phyloP scores from a whole-genome alignment of 2,329 filamentous ascomycete species.

The Tolypocladium ovalisporum region DNA sequence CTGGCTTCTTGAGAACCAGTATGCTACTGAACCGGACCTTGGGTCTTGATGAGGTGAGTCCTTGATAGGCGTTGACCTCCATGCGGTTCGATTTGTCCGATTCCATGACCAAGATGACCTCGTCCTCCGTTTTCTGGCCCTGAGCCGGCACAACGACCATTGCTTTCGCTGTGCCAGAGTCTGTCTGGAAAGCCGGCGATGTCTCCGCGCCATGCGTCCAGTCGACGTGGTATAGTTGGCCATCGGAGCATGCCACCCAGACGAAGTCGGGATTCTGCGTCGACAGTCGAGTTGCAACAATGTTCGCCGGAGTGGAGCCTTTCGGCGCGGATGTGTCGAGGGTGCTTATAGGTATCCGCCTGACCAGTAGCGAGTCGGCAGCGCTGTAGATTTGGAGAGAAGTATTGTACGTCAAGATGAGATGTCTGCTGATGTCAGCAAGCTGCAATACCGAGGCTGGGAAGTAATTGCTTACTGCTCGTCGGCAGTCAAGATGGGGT shows the following conservation, averaged over 20 bases:
- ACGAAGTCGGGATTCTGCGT: constrained; percentile 31
- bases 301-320: constrained; percentile 15
- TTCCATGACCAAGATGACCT: constrained; percentile 38
- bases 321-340: constrained; percentile 15
- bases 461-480: constrained; percentile 40
- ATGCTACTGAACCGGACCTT: constrained; percentile 21
- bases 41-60: constrained; percentile 3
- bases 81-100: constrained; percentile 21
- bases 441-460: background rate
- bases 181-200: constrained; percentile 28
- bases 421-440: constrained; percentile 37
- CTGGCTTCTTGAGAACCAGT: constrained; percentile 23
- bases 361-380: constrained; percentile 67
- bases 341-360: constrained; percentile 49
- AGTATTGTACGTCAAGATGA: constrained; percentile 65
- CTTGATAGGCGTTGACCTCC: constrained; percentile 36
- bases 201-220: constrained; percentile 40
- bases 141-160: constrained; percentile 30
- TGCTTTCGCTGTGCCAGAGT: constrained; percentile 32
- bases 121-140: constrained; percentile 20
- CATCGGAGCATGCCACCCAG: constrained; percentile 51
- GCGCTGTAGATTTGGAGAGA: constrained; percentile 75
- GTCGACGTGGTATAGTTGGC: constrained; percentile 44
- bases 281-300: constrained; percentile 31
- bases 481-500: constrained; percentile 50